phyloP scores from a whole-genome alignment of 2,329 filamentous ascomycete species.

The Helotiales sp. region DNA sequence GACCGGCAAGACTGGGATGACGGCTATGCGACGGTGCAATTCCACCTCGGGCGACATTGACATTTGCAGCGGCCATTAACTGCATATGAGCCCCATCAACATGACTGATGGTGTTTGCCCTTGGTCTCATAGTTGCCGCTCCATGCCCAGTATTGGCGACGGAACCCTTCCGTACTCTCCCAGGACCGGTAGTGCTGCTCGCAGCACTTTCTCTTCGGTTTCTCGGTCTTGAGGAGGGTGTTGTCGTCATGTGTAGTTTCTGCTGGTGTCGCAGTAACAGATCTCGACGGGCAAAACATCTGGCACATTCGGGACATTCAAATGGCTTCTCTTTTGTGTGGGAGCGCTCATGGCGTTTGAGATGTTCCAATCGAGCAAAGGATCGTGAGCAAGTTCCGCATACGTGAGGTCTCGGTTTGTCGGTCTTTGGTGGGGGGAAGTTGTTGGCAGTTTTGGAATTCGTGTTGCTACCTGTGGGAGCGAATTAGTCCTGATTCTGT shows the following conservation, averaged over 20 bases:
- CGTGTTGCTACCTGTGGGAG: slow-evolving; percentile 23
- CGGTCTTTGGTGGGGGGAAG: slow-evolving; percentile 86
- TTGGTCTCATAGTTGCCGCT: slow-evolving; percentile 73
- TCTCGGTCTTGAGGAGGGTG: slow-evolving; percentile 83
- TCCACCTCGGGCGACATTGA: slow-evolving; percentile 53
- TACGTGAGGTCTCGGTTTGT: slow-evolving; percentile 94
- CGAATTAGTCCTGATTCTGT: slow-evolving; percentile 24
- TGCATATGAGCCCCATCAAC: slow-evolving; percentile 79
- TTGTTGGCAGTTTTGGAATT: slow-evolving; percentile 39
- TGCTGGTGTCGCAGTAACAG: slow-evolving; percentile 94
- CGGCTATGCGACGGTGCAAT: slow-evolving; percentile 64
- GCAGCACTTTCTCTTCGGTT: slow-evolving; percentile 88
- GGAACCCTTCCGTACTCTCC: slow-evolving; percentile 90
- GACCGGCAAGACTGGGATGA: slow-evolving; percentile 74
- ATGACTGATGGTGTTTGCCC: slow-evolving; percentile 96
- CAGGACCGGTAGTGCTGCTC: slow-evolving; percentile 70
- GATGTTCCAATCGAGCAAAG: slow-evolving; percentile 92
- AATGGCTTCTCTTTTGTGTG: slow-evolving; percentile 98
- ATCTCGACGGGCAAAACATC: slow-evolving; percentile 94
- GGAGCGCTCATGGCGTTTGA: slow-evolving; percentile 97
- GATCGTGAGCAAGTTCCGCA: slow-evolving; percentile 90
- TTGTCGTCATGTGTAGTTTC: slow-evolving; percentile 93
- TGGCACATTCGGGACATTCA: slow-evolving; percentile 90
- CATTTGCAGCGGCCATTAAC: slow-evolving; percentile 67
- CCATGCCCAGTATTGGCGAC: slow-evolving; percentile 65